Evolutionary conservation across 2,329 filamentous ascomycete species (phyloP).

Genomic region (Falciphora oryzae): DNA sequence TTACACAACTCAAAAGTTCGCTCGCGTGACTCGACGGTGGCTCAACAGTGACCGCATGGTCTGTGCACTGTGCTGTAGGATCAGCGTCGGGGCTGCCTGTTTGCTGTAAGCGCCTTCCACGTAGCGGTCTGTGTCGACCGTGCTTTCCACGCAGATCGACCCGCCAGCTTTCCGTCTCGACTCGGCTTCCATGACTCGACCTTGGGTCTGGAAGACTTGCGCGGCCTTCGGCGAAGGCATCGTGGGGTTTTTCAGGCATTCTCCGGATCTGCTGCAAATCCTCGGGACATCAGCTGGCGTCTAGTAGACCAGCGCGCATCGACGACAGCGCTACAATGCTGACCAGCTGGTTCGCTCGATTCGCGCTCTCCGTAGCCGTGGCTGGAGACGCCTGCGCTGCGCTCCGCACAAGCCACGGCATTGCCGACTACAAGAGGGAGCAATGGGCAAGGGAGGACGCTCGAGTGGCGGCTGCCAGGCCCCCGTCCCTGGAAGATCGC

Average conservation of each 20-base stretch:
- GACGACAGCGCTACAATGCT: neutral
- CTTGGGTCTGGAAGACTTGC: neutral
- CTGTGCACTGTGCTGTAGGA: neutral
- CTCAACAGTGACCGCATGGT: too few species aligned
- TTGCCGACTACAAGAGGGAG: neutral
- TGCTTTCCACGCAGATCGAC: neutral
- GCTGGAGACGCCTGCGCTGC: constrained; percentile 2
- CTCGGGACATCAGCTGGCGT: neutral
- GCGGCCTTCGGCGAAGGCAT: neutral
- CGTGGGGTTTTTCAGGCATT: neutral
- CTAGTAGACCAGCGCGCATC: too few species aligned
- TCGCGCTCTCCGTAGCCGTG: neutral
- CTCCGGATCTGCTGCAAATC: neutral
- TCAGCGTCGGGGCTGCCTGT: too few species aligned
- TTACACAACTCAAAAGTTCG: too few species aligned
- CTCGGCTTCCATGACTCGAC: neutral
- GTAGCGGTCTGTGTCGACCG: too few species aligned
- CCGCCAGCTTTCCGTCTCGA: too few species aligned
- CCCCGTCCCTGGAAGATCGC: neutral
- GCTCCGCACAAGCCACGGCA: neutral
- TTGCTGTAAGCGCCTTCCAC: too few species aligned
- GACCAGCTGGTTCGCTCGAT: neutral
- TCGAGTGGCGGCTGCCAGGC: neutral
- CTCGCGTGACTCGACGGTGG: too few species aligned
- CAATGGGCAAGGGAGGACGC: neutral